Conservation (phyloP, 2,329 filamentous ascomycete species). For the Fusarium vanettenii region DNA sequence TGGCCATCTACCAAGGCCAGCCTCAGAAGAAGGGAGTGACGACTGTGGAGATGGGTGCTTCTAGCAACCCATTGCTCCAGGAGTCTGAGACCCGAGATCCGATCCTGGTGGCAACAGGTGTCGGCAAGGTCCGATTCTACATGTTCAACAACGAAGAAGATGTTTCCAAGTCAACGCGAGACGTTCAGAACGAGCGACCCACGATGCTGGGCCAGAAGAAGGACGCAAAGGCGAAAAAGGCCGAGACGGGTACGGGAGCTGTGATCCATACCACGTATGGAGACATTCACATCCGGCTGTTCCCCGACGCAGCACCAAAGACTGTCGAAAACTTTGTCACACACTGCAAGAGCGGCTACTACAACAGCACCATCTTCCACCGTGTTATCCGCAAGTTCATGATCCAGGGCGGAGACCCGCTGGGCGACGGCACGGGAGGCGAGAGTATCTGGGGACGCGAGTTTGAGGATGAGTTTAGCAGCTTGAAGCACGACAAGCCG, state of each 20-base stretch:
- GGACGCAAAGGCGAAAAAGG: slow-evolving; percentile 64
- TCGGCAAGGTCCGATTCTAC: slow-evolving; percentile 93
- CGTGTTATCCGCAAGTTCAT: slow-evolving; percentile 98
- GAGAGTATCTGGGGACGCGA: slow-evolving; percentile 93
- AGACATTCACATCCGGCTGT: slow-evolving; percentile 93
- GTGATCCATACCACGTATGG: slow-evolving; percentile 93
- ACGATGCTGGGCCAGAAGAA: slow-evolving; percentile 71
- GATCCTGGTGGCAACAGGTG: slow-evolving; percentile 85
- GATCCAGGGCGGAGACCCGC: slow-evolving; percentile 97
- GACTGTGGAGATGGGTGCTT: slow-evolving; percentile 97
- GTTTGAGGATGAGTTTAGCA: slow-evolving; percentile 95
- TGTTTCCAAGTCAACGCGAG: slow-evolving; percentile 83
- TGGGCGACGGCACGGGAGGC: slow-evolving; percentile 90
- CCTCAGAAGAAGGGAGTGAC: slow-evolving; percentile 94
- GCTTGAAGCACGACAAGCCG: slow-evolving; percentile 91
- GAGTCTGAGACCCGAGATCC: slow-evolving; percentile 93
- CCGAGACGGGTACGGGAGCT: slow-evolving; percentile 81
- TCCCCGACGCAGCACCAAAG: slow-evolving; percentile 92
- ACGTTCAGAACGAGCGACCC: slow-evolving; percentile 95
- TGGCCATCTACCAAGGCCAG: slow-evolving; percentile 92
- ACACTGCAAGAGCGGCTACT: slow-evolving; percentile 89
- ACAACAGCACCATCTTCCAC: slow-evolving; percentile 98
- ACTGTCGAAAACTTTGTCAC: slow-evolving; percentile 98
- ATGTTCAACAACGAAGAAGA: slow-evolving; percentile 95
- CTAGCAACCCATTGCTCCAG: slow-evolving; percentile 89